phyloP scores from a whole-genome alignment of 179 eudicot species.

The Beta macrorhiza region DNA sequence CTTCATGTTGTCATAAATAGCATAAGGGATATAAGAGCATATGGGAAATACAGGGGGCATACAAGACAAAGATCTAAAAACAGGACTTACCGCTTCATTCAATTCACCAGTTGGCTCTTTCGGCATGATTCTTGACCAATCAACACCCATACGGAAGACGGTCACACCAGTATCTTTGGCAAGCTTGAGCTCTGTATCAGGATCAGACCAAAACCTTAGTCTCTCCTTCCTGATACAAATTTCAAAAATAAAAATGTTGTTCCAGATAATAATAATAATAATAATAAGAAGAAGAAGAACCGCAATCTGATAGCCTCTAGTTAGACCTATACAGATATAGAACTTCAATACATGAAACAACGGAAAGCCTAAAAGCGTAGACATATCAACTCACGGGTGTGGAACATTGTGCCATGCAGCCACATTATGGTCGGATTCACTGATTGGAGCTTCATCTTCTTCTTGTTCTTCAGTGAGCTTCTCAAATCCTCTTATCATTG shows the following conservation, averaged over 20 bases:
- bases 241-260: conserved; percentile 19
- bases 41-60: neutral
- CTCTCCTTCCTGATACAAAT: conserved; percentile 90
- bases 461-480: conserved; percentile 55
- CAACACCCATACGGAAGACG: conserved; percentile 94
- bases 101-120: conserved; percentile 67
- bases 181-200: conserved; percentile 82
- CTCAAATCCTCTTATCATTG: conserved; percentile 80
- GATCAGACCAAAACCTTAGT: conserved; percentile 97
- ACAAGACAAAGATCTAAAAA: neutral
- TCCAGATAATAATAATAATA: neutral
- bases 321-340: neutral
- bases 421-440: conserved; percentile 65
- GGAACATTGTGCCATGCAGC: conserved; percentile 99
- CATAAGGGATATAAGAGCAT: conserved; percentile 6
- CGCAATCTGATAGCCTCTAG: neutral
- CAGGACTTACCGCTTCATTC: conserved; percentile 58
- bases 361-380: neutral
- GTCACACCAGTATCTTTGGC: conserved; percentile 77
- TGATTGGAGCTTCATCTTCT: conserved; percentile 37
- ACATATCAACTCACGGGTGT: conserved; percentile 61
- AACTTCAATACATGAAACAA: conserved; percentile 10
- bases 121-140: conserved; percentile 98
- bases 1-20: conserved; percentile 4
- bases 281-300: neutral